A percentile compares a stretch with the other conserved stretches of the same genome.
Evolutionary conservation across 768 basidiomycete species (phyloP).

Genomic region (Asterophora parasitica): DNA sequence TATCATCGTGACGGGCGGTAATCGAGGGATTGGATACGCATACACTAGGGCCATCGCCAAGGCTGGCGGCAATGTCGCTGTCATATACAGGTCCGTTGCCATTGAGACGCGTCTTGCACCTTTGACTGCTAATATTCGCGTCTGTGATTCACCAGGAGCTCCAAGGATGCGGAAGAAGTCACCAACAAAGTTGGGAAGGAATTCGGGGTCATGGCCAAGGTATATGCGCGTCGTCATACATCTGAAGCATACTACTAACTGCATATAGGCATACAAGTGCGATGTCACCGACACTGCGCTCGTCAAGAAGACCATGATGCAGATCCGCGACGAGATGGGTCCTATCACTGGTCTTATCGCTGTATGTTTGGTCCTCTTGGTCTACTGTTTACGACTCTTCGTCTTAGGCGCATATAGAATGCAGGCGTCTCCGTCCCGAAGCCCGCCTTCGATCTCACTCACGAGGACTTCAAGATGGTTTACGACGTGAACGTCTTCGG

Average conservation of each 20-base stretch:
- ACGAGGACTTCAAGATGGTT: constrained; percentile 50
- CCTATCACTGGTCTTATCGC: constrained; percentile 52
- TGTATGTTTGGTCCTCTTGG: constrained; percentile 26
- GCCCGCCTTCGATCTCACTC: constrained; percentile 50
- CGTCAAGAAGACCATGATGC: constrained; percentile 38
- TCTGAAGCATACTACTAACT: too few species aligned
- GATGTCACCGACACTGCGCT: constrained; percentile 48
- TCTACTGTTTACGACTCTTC: background rate
- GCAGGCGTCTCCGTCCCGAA: constrained; percentile 62
- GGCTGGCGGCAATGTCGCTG: constrained; percentile 54
- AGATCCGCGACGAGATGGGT: constrained; percentile 46
- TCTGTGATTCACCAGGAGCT: constrained; percentile 30
- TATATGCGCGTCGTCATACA: constrained; percentile 12
- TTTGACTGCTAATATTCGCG: background rate
- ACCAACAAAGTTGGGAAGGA: constrained; percentile 43
- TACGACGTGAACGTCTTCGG: constrained; percentile 61
- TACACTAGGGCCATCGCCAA: constrained; percentile 48
- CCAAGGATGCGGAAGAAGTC: constrained; percentile 43
- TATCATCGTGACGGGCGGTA: constrained; percentile 58
- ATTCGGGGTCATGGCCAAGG: constrained; percentile 40
- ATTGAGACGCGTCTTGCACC: too few species aligned
- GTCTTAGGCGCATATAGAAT: constrained; percentile 31
- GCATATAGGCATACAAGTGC: constrained; percentile 52
- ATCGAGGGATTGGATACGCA: constrained; percentile 56
- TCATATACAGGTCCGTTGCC: constrained; percentile 56